Evolutionary conservation across 768 basidiomycete genomes (phyloP).

Genomic region (Pisolithus albus): DNA sequence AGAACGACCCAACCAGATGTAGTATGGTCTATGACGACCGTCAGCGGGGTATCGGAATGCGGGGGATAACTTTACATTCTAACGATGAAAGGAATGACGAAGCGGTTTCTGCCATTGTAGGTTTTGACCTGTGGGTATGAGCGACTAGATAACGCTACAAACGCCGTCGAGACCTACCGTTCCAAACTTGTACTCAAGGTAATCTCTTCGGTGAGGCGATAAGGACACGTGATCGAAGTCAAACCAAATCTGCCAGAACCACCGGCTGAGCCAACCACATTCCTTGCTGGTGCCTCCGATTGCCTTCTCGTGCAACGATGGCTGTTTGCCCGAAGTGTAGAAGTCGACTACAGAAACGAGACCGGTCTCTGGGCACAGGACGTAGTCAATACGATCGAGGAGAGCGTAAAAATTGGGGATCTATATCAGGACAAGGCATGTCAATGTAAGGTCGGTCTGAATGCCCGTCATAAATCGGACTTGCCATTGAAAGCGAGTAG

Average conservation of each 20-base stretch:
- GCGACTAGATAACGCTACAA: not conserved
- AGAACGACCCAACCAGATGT: slow-evolving; percentile 70
- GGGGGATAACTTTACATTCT: slow-evolving; percentile 41
- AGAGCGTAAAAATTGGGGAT: slow-evolving; percentile 60
- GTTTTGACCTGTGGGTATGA: slow-evolving; percentile 41
- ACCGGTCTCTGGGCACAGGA: slow-evolving; percentile 53
- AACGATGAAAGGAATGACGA: slow-evolving; percentile 60
- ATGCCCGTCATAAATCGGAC: slow-evolving; percentile 3
- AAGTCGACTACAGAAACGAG: slow-evolving; percentile 69
- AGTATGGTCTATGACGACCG: slow-evolving; percentile 45
- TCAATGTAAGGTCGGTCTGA: not conserved
- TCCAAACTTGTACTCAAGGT: slow-evolving; percentile 74
- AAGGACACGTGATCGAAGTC: slow-evolving; percentile 50
- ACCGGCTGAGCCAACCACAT: slow-evolving; percentile 58
- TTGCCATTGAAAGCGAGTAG: slow-evolving; percentile 52
- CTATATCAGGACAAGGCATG: slow-evolving; percentile 19
- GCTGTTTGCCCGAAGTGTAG: slow-evolving; percentile 53
- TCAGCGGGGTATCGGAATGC: not conserved
- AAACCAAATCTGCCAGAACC: slow-evolving; percentile 78
- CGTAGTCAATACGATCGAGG: slow-evolving; percentile 59
- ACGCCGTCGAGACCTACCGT: slow-evolving; percentile 37
- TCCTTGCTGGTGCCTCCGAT: slow-evolving; percentile 58
- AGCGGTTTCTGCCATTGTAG: slow-evolving; percentile 67
- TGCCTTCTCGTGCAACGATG: slow-evolving; percentile 50
- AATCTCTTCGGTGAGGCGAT: slow-evolving; percentile 55